Conservation (phyloP, 2,329 filamentous ascomycete species). For the Coleophoma cylindrospora region DNA sequence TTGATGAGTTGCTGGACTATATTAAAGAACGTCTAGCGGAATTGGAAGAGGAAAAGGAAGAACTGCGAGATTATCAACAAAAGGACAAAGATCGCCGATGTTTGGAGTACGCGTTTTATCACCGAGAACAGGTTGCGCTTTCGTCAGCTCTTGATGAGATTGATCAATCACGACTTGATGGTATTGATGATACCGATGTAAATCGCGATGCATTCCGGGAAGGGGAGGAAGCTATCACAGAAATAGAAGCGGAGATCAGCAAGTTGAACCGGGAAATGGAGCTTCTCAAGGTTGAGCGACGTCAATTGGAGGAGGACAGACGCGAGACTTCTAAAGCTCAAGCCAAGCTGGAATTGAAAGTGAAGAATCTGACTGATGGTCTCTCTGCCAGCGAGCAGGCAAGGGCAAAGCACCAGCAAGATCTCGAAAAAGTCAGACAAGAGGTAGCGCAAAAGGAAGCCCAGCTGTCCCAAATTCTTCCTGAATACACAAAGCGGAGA, state of each 20-base stretch:
- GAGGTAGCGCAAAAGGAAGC: conserved; percentile 73
- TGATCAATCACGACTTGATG: conserved; percentile 74
- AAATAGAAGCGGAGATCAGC: conserved; percentile 74
- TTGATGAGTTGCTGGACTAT: conserved; percentile 85
- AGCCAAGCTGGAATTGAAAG: conserved; percentile 81
- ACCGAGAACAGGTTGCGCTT: conserved; percentile 79
- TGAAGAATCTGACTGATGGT: conserved; percentile 78
- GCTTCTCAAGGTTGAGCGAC: conserved; percentile 76
- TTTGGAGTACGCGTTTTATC: conserved; percentile 90
- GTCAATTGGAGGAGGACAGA: conserved; percentile 84
- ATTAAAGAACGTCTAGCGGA: conserved; percentile 87
- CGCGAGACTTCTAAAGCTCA: conserved; percentile 73
- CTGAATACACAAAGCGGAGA: conserved; percentile 70
- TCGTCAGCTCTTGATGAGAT: conserved; percentile 74
- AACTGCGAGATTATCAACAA: conserved; percentile 88
- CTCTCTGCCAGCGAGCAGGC: conserved; percentile 73
- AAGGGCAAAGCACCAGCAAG: conserved; percentile 63
- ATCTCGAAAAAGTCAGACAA: conserved; percentile 65
- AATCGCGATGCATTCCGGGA: conserved; percentile 72
- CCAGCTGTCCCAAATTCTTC: conserved; percentile 70
- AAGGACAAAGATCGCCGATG: conserved; percentile 90
- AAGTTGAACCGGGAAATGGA: conserved; percentile 79
- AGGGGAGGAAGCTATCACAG: conserved; percentile 72
- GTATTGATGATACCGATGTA: conserved; percentile 78
- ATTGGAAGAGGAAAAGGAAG: conserved; percentile 95